These are phyloP conservation scores for Fusarium sp. DNA, from an alignment of 2,329 filamentous ascomycete genomes.

Conservation along the genomic window DNA sequence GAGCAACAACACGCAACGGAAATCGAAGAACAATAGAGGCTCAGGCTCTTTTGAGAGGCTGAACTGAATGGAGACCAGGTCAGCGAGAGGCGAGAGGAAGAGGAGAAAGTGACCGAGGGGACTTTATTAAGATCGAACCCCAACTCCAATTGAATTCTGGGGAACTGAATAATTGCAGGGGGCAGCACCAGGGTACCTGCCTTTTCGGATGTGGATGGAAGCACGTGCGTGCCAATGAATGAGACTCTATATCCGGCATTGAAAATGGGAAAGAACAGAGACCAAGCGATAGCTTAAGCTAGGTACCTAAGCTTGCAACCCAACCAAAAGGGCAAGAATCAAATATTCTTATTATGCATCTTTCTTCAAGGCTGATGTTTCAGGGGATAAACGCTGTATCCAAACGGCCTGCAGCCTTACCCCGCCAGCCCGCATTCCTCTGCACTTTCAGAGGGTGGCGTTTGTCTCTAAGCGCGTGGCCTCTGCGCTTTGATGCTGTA, in stretches of 20 bases:
- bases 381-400: slow-evolving; percentile 25
- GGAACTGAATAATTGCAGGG: slow-evolving; percentile 36
- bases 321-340: slow-evolving; percentile 2
- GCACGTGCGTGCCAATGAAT: slow-evolving; percentile 36
- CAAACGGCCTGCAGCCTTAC: slow-evolving; percentile 31
- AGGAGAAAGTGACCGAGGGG: slow-evolving; percentile 24
- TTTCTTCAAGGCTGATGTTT: slow-evolving; percentile 17
- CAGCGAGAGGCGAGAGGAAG: slow-evolving; percentile 20
- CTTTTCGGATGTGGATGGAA: slow-evolving; percentile 25
- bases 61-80: background rate
- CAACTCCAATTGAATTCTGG: slow-evolving; percentile 30
- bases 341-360: slow-evolving; percentile 1
- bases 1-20: background rate
- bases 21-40: slow-evolving; percentile 1
- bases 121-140: slow-evolving; percentile 25
- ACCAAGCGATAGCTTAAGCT: background rate
- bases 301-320: background rate
- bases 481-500: slow-evolving; percentile 26
- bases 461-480: slow-evolving; percentile 28
- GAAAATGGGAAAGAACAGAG: slow-evolving; percentile 19
- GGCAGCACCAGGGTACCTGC: slow-evolving; percentile 32
- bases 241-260: slow-evolving; percentile 13
- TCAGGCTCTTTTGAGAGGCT: slow-evolving; percentile 5
- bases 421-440: slow-evolving; percentile 35
- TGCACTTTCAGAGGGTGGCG: slow-evolving; percentile 16